Percentiles rank a stretch among this genome's conserved stretches.
Conservation (phyloP, 306 rosid genomes). For the Nissolia schottii region DNA sequence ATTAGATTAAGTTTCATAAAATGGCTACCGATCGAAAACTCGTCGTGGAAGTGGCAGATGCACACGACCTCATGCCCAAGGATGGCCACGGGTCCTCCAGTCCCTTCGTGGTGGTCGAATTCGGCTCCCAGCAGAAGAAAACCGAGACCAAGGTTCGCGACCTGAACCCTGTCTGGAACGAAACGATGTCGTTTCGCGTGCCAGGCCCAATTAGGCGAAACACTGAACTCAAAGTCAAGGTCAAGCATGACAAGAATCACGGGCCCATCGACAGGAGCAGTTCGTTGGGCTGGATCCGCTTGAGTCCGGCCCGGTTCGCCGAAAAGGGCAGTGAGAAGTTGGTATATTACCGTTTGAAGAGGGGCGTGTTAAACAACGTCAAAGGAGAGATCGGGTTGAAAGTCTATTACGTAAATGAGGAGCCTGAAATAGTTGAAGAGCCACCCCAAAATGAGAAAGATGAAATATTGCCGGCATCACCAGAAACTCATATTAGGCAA, state of each 20-base stretch:
- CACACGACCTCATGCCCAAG: slow-evolving; percentile 47
- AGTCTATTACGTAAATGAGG: slow-evolving; percentile 40
- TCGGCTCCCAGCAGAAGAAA: slow-evolving; percentile 42
- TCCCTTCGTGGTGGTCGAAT: slow-evolving; percentile 48
- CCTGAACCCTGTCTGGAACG: slow-evolving; percentile 59
- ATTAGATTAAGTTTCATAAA: neutral
- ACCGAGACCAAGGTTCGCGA: slow-evolving; percentile 26
- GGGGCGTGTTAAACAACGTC: neutral
- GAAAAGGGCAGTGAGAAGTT: slow-evolving; percentile 62
- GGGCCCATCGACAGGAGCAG: slow-evolving; percentile 46
- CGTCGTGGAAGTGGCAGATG: slow-evolving; percentile 58
- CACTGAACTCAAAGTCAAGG: slow-evolving; percentile 37
- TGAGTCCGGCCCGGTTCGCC: slow-evolving; percentile 47
- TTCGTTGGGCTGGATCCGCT: slow-evolving; percentile 44
- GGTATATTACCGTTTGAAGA: slow-evolving; percentile 39
- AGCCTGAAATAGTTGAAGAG: neutral
- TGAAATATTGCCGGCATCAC: no score
- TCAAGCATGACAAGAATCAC: slow-evolving; percentile 41
- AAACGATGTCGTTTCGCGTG: slow-evolving; percentile 42
- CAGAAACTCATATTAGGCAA: no score
- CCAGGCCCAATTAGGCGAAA: no score
- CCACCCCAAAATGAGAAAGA: no score
- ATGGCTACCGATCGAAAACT: slow-evolving; percentile 40
- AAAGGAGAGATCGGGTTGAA: slow-evolving; percentile 64
- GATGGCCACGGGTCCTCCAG: slow-evolving; percentile 58